Base-by-base conservation (phyloP, 2,329 filamentous ascomycete species). In the Botrytis fragariae region DNA sequence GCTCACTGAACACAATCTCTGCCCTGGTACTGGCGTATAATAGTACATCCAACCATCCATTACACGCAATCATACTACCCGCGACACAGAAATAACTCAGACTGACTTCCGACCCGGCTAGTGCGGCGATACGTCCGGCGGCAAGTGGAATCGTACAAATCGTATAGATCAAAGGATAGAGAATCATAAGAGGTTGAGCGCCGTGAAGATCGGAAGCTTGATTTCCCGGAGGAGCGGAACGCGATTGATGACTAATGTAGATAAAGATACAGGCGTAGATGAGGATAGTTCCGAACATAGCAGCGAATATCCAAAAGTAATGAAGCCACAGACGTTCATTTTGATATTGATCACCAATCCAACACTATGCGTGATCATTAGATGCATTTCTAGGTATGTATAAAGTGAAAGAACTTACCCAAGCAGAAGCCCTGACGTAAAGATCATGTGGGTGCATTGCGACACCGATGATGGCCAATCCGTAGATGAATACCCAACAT, bases 81-180 rank as follows among this genome's bases (percentile, higher is more conserved):
- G 89, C 87, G 18, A 89, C 84, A 78, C 86, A 87, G 79, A 89
- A 90, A 79, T 88, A 90, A 0, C 80, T 81, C 0, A 89, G 82
- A 0, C 87, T 84, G 5, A 89, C 84, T 0, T 82, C 68, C 16
- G 83, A 81, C 1, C 87, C 87, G 0, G 87, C 85, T 87, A 92
- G 91, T 32, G 86, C 86, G 25, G 87, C 86, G 78, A 92, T 89
- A 74, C 91, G 87, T 22, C 90, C 89, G 0, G 88, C 84, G 7
- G 90, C 90, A 0, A 93, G 84, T 0, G 91, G 91, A 0, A 90
- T 84, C 0, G 91, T 93, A 79, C 91, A 91, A n/a, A 91, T 77
- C 10, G 92, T 85, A 79, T 93, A 93, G 75, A 92, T 90, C 76
- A 91, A 78, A 0, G 91, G 91, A 74, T 93, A 93, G 12, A 91